Evolutionary conservation across 1,284 basidiomycete genomes (phyloP), one percentile per base, ranked within the genome.

Genomic region (Abortiporus biennis): DNA sequence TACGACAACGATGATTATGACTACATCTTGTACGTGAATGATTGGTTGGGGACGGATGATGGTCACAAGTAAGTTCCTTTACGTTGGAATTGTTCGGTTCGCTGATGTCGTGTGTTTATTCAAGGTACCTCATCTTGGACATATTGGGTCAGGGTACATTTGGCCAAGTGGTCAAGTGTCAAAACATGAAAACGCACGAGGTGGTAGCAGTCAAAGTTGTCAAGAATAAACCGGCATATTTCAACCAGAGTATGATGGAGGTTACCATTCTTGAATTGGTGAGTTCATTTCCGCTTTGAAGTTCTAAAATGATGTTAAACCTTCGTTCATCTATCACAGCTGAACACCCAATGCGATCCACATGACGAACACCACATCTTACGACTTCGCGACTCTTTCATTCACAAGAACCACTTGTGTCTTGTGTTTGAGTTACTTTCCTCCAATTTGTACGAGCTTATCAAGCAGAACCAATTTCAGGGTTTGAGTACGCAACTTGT

Each of bases 181-280:
- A 98, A 64, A 97, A 99, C 61, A 95, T 98, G 86, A 91, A 94
- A 66, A 98, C 91, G 29, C 93, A 98, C 64, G 94, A 97, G 62
- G 91, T 99, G 40, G 92, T 96, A 33, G 96, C 96, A 12, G 95
- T 99, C 49, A 99, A 99, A 66, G 96, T 99, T 13, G 93, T 99
- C 57, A 99, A 99, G 74, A 99, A 99, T 67, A 99, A 99, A 66
- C 95, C 95, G 2, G 95, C 95, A 0, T 99, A 99, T 68, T 94
- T 97, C 65, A 96, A 98, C 61, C 95, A 99, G 69, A 92, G 88
- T 66, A 98, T 97, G 89, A 99, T 99, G 95, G 96, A 99, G 65
- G 96, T 99, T 19, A 97, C 94, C 0, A 98, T 99, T 50, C 72
- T 99, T 38, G 92, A 98, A 59, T 71, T 97, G 66, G 92, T 93